Conservation (phyloP, 2,329 filamentous ascomycete genomes). For the Purpureocillium lavendulum region DNA sequence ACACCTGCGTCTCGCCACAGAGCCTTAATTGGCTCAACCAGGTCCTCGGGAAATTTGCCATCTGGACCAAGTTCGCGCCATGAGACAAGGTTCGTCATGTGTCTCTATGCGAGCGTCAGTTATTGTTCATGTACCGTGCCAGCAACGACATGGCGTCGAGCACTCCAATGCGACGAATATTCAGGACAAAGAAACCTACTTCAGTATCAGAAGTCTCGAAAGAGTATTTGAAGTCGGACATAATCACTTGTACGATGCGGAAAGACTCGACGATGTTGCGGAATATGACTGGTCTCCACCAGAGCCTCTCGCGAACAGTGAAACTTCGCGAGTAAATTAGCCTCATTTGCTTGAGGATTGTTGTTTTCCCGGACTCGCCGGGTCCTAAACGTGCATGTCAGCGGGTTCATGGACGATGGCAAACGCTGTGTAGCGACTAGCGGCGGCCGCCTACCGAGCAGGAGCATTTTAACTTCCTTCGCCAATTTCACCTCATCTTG, state of each 20-base stretch:
- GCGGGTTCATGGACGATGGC: not conserved
- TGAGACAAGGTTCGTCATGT: constrained; percentile 67
- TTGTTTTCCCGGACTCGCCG: constrained; percentile 8
- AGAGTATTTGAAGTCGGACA: constrained; percentile 73
- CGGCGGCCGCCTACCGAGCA: constrained; percentile 57
- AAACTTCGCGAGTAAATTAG: constrained; percentile 94
- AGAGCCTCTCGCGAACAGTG: constrained; percentile 77
- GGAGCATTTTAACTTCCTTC: constrained; percentile 85
- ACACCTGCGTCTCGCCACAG: constrained; percentile 82
- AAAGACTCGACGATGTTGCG: constrained; percentile 90
- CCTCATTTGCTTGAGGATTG: constrained; percentile 51
- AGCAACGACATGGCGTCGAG: too few species aligned
- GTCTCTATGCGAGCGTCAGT: constrained; percentile 52
- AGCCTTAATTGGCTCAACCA: constrained; percentile 70
- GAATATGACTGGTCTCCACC: constrained; percentile 93
- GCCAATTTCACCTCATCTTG: constrained; percentile 80
- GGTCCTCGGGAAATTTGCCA: constrained; percentile 70
- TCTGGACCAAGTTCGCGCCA: constrained; percentile 78
- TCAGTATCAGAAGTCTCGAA: constrained; percentile 75
- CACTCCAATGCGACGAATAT: too few species aligned
- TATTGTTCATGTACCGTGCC: too few species aligned
- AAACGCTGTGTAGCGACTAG: too few species aligned
- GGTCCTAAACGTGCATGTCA: not conserved
- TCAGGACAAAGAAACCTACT: constrained; percentile 54
- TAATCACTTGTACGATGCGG: constrained; percentile 82